Evolutionary conservation across 1,139 yeast species (phyloP).

Genomic region (Magnusiomyces suaveolens): DNA sequence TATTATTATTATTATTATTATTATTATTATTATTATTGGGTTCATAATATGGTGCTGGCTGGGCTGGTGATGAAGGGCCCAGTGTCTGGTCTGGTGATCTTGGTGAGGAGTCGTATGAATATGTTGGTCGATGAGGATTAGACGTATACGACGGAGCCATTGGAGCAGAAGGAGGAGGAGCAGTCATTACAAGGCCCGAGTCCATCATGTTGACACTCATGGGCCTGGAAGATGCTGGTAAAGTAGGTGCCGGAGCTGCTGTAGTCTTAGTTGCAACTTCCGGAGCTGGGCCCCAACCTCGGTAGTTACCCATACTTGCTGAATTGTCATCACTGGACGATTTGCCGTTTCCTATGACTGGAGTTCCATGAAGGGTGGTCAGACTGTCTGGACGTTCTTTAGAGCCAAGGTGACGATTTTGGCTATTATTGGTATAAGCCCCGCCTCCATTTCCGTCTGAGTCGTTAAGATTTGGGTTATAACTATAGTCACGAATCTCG

Average conservation of each 20-base stretch:
- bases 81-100: neutral
- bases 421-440: neutral
- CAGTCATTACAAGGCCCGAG: neutral
- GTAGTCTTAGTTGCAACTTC: constrained; percentile 5
- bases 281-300: constrained; percentile 17
- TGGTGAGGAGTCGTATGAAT: neutral
- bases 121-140: neutral
- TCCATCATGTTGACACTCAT: no score
- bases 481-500: constrained; percentile 14
- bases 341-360: neutral
- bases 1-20: no score
- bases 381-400: constrained; percentile 5
- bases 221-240: no score
- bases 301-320: constrained; percentile 8
- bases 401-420: neutral
- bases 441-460: neutral
- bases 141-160: neutral
- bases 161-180: neutral
- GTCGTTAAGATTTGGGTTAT: constrained; percentile 9
- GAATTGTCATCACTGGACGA: constrained; percentile 3
- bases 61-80: neutral
- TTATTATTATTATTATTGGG: no score
- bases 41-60: no score
- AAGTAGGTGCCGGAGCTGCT: neutral
- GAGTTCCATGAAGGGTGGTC: neutral